These are phyloP conservation scores for Chlamydomonas urium DNA, from an alignment of 139 green algal genomes.

Conservation along the genomic window DNA sequence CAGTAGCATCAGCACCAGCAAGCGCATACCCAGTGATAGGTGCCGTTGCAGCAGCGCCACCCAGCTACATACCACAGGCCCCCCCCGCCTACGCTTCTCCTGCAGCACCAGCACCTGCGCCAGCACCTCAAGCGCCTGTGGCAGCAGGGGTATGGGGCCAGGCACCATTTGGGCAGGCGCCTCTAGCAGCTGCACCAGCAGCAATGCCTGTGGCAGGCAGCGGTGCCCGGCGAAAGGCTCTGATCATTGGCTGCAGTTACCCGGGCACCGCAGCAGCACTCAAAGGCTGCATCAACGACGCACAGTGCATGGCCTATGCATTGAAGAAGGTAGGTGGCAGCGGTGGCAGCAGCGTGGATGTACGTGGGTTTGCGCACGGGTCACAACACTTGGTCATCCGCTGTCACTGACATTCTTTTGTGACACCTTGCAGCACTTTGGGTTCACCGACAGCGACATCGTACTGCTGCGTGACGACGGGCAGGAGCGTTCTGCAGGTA, in stretches of 20 bases:
- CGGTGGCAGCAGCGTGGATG: background rate
- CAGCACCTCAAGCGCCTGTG: background rate
- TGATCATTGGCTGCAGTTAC: slow-evolving; percentile 49
- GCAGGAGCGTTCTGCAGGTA: too few relatives aligned
- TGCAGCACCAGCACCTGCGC: background rate
- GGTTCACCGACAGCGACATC: slow-evolving; percentile 30
- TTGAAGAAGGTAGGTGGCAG: background rate
- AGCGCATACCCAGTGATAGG: too few relatives aligned
- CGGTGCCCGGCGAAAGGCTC: slow-evolving; percentile 18
- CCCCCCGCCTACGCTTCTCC: background rate
- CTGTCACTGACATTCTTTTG: background rate
- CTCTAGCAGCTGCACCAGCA: background rate
- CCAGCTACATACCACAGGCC: too few relatives aligned
- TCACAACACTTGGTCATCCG: background rate
- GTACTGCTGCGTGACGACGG: slow-evolving; percentile 34
- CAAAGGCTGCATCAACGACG: slow-evolving; percentile 51
- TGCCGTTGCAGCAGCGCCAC: too few relatives aligned
- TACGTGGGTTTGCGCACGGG: background rate
- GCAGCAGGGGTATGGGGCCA: too few relatives aligned
- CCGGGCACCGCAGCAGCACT: slow-evolving; percentile 25
- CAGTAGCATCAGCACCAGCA: too few relatives aligned
- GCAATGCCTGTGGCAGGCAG: background rate
- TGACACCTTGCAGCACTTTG: slow-evolving; percentile 20
- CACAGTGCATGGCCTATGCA: slow-evolving; percentile 29
- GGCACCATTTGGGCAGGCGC: too few relatives aligned